Evolutionary conservation across 768 basidiomycete species (phyloP).

Genomic region (Rhizopogon roseolus): DNA sequence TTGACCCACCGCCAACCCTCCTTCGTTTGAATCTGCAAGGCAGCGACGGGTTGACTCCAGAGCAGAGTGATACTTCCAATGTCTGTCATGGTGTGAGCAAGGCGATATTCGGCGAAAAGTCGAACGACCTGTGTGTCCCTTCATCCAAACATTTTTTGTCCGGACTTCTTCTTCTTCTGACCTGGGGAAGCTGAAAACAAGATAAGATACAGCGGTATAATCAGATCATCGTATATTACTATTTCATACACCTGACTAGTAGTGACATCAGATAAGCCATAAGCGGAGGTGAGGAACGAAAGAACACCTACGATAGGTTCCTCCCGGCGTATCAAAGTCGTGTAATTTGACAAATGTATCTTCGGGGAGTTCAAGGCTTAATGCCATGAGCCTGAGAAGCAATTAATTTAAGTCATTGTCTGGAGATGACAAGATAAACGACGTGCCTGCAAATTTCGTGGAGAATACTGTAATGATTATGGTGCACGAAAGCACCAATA

Average conservation of each 20-base stretch:
- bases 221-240: constrained; percentile 31
- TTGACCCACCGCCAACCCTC: constrained; percentile 61
- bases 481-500: constrained; percentile 42
- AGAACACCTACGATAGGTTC: constrained; percentile 33
- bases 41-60: constrained; percentile 58
- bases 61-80: constrained; percentile 53
- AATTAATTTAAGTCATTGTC: not conserved
- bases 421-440: not conserved
- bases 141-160: constrained; percentile 53
- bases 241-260: constrained; percentile 63
- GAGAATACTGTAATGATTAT: constrained; percentile 49
- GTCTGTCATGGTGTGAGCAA: constrained; percentile 26
- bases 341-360: constrained; percentile 46
- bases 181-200: constrained; percentile 39
- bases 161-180: constrained; percentile 43
- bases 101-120: no score
- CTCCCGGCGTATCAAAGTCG: constrained; percentile 35
- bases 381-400: constrained; percentile 38
- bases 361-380: constrained; percentile 51
- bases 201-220: not conserved
- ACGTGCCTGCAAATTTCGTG: constrained; percentile 41
- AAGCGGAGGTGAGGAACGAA: not conserved
- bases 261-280: not conserved
- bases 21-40: constrained; percentile 48
- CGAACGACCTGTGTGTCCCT: constrained; percentile 50